Evolutionary conservation across 768 basidiomycete genomes (phyloP).

Genomic region (Psilocybe subaeruginosa): DNA sequence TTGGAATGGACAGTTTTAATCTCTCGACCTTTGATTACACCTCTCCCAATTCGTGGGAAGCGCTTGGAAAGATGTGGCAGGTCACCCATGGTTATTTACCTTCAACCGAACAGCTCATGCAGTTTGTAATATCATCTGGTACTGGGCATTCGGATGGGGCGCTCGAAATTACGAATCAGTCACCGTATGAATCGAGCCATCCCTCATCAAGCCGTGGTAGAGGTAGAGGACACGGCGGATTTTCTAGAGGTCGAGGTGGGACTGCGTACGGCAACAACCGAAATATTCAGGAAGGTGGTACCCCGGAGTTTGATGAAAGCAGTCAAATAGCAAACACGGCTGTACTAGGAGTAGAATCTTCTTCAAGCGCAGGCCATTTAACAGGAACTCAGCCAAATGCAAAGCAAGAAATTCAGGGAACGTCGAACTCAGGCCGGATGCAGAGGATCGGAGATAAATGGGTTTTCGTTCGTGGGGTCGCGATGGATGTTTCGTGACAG

Average conservation of each 20-base stretch:
- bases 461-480: slow-evolving; percentile 61
- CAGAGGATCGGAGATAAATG: slow-evolving; percentile 72
- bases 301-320: slow-evolving; percentile 25
- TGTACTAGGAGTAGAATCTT: slow-evolving; percentile 54
- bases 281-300: slow-evolving; percentile 39
- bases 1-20: slow-evolving; percentile 72
- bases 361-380: background rate
- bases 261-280: slow-evolving; percentile 50
- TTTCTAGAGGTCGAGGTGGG: slow-evolving; percentile 42
- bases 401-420: slow-evolving; percentile 7
- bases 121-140: slow-evolving; percentile 57
- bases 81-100: slow-evolving; percentile 69
- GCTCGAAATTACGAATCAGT: background rate
- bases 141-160: slow-evolving; percentile 16
- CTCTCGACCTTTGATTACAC: slow-evolving; percentile 74
- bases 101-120: slow-evolving; percentile 77
- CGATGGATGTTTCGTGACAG: slow-evolving; percentile 31
- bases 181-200: slow-evolving; percentile 1
- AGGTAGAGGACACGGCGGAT: slow-evolving; percentile 38
- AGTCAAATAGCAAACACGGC: slow-evolving; percentile 57
- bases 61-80: slow-evolving; percentile 78
- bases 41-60: slow-evolving; percentile 76
- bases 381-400: background rate
- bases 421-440: slow-evolving; percentile 51
- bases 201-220: slow-evolving; percentile 27